Conservation (phyloP, 2,329 filamentous ascomycete species). For the Penicillium sumatraense region DNA sequence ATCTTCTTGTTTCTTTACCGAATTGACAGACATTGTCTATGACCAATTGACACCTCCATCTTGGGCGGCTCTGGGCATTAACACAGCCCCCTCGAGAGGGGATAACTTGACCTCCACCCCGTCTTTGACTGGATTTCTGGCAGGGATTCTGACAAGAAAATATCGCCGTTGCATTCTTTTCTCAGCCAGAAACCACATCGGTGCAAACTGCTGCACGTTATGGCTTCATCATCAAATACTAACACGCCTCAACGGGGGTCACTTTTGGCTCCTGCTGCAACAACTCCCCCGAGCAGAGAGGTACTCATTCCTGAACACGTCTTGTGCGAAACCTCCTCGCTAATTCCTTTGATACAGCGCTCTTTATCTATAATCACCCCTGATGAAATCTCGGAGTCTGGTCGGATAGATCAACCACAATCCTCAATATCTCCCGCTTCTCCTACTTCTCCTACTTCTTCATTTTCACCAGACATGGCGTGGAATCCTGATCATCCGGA, state of each 20-base stretch:
- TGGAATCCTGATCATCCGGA: constrained; percentile 26
- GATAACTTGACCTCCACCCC: constrained; percentile 4
- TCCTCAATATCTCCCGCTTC: constrained; percentile 19
- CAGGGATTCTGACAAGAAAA: not conserved
- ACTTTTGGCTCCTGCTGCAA: constrained; percentile 21
- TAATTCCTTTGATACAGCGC: constrained; percentile 11
- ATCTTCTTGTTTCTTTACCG: not conserved
- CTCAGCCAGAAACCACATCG: constrained; percentile 4
- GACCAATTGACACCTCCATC: not conserved
- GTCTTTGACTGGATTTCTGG: not conserved
- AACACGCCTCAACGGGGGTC: constrained; percentile 14
- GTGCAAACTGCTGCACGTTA: constrained; percentile 6
- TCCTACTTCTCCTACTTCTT: constrained; percentile 14
- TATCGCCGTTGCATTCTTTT: not conserved
- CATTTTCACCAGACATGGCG: constrained; percentile 30
- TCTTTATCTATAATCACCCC: constrained; percentile 25
- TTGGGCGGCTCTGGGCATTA: constrained; percentile 20
- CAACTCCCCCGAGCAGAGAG: constrained; percentile 24
- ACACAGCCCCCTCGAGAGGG: constrained; percentile 22
- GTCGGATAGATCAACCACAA: constrained; percentile 24
- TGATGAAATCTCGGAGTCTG: constrained; percentile 19
- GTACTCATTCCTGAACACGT: constrained; percentile 8
- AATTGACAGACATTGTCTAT: not conserved
- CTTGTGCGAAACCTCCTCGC: too few relatives aligned
- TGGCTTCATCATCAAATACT: constrained; percentile 17